Conservation (phyloP, 331 rosid genomes). For the Prunus yedoensis region DNA sequence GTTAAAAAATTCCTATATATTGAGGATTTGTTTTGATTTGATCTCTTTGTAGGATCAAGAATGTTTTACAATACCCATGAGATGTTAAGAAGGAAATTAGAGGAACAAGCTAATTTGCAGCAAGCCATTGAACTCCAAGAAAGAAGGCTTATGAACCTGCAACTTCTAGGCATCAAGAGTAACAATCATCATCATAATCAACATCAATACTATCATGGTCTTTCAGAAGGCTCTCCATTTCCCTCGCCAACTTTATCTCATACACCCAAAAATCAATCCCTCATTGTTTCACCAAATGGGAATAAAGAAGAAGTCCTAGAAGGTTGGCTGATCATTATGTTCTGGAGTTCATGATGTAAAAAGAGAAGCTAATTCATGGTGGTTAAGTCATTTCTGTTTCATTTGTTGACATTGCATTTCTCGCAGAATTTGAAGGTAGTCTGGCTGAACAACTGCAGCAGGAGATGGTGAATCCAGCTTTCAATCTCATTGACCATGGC, state of each 20-base stretch:
- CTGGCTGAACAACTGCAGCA: conserved; percentile 29
- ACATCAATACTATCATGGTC: conserved; percentile 47
- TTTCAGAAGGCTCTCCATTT: conserved; percentile 51
- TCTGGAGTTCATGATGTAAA: background rate
- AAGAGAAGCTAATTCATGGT: background rate
- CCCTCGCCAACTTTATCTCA: conserved; percentile 39
- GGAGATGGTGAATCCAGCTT: conserved; percentile 30
- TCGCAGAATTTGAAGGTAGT: conserved; percentile 46
- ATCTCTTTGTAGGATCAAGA: conserved; percentile 51
- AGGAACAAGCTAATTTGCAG: conserved; percentile 76
- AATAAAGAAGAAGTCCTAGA: conserved; percentile 43
- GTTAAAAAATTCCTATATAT: background rate
- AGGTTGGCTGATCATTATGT: conserved; percentile 46
- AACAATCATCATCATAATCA: conserved; percentile 38
- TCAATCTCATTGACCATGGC: conserved; percentile 22
- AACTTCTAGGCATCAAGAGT: conserved; percentile 66
- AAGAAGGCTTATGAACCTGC: conserved; percentile 71
- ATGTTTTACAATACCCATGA: conserved; percentile 68
- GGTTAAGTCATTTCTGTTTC: background rate
- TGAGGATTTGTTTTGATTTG: background rate
- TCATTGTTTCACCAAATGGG: conserved; percentile 39
- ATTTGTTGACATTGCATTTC: conserved; percentile 3
- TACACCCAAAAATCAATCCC: conserved; percentile 36
- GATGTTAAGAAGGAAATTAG: conserved; percentile 61
- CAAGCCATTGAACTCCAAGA: conserved; percentile 78